Conservation (phyloP, 306 rosid genomes). For the Aeschynomene evenia region DNA sequence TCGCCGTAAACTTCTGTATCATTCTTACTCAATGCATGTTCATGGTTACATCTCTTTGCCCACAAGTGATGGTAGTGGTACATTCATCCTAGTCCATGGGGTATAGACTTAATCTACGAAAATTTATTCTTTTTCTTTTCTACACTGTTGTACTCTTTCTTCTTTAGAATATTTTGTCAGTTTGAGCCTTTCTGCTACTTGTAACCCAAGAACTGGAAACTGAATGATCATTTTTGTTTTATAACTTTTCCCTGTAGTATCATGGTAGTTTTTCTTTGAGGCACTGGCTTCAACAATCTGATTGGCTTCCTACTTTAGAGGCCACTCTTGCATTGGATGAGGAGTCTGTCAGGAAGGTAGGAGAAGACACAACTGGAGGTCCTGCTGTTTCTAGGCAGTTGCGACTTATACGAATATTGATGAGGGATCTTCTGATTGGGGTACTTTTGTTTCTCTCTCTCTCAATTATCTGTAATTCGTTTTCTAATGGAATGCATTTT, state of each 20-base stretch:
- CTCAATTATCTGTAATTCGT: background rate
- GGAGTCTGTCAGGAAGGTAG: constrained; percentile 88
- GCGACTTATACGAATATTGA: constrained; percentile 74
- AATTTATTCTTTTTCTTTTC: constrained; percentile 17
- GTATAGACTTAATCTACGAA: constrained; percentile 47
- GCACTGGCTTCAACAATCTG: constrained; percentile 95
- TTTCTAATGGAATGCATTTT: constrained; percentile 2
- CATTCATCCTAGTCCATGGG: constrained; percentile 93
- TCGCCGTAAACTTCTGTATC: constrained; percentile 78
- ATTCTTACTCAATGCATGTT: constrained; percentile 95
- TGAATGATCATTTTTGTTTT: background rate
- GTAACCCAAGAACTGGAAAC: background rate
- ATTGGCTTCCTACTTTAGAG: constrained; percentile 98
- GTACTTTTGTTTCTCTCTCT: constrained; percentile 40
- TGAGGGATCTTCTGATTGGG: constrained; percentile 99
- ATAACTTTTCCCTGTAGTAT: constrained; percentile 54
- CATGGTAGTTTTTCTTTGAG: constrained; percentile 97
- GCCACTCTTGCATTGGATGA: constrained; percentile 97
- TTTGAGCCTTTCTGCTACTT: background rate
- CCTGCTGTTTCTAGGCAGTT: constrained; percentile 86
- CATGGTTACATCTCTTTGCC: constrained; percentile 81
- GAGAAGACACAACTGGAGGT: constrained; percentile 90
- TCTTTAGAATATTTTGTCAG: constrained; percentile 11
- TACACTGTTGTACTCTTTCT: constrained; percentile 18
- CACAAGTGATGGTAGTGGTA: constrained; percentile 50